Base-by-base conservation (phyloP, 495 filamentous ascomycete genomes). In the Aspergillus bridgeri region DNA sequence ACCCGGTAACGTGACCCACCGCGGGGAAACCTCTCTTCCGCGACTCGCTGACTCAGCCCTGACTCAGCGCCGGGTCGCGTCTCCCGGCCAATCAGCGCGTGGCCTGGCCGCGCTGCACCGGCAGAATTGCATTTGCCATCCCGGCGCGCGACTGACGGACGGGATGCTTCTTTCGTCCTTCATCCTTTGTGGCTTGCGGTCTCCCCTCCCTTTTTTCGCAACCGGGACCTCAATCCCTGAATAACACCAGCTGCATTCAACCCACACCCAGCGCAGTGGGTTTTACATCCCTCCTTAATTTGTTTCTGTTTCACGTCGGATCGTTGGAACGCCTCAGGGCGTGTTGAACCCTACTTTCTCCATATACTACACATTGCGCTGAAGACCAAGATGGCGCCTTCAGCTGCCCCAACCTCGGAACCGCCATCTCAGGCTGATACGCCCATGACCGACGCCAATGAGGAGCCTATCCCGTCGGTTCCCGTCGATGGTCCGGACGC, bases 401-500 rank as follows among this genome's bases (percentile, higher is more conserved):
- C 79, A 58, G 76, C 76, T 56, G 69, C 70, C 55, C 78, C 72
- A 65, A 80, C 65, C 33, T 76, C 78, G 13, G 77, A 75, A 38
- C 65, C 75, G 19, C 76, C 77, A 17, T 81, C 77, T 33, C 77
- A 79, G 58, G 75, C 73, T 29, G 80, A 83, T 65, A 81, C 78
- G 4, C 76, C 79, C 0, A 83, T 81, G 77, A 80, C 75, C 9
- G 89, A 91, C 69, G 82, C 79, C 43, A 83, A 83, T 58, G 85
- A 85, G 51, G 72, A 77, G 54, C 51, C 60, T 25, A 63, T 75
- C 47, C 68, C 75, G 22, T 70, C 71, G 15, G 70, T 79, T 60
- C 71, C 77, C 3, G 76, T 77, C 11, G 74, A 72, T 63, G 62
- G 67, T 45, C 58, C 62, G 23, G 78, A 81, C 65, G 77, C 76